Evolutionary conservation across 495 filamentous ascomycete genomes (phyloP).

Genomic region (Thozetella sp.): DNA sequence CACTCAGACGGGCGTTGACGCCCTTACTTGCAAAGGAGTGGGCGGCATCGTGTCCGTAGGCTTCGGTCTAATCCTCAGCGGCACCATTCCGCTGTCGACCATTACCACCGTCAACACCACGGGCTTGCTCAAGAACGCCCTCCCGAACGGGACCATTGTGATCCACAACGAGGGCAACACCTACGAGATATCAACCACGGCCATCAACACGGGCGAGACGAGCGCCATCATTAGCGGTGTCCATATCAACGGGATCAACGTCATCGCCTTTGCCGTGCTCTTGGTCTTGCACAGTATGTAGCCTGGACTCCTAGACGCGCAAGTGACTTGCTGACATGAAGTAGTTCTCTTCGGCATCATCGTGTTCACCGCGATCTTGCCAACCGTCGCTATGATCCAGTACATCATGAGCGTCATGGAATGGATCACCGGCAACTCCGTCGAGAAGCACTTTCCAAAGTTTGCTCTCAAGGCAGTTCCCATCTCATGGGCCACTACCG

Average conservation of each 20-base stretch:
- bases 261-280: neutral
- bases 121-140: neutral
- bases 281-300: neutral
- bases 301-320: too few relatives aligned
- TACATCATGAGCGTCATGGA: neutral
- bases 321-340: too few relatives aligned
- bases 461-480: neutral
- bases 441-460: neutral
- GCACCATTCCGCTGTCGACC: neutral
- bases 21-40: neutral
- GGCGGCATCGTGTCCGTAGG: neutral
- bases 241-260: neutral
- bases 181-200: neutral
- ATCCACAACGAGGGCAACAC: neutral
- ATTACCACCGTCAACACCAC: neutral
- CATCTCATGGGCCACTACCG: neutral
- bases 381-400: neutral
- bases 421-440: neutral
- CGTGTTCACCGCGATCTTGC: neutral
- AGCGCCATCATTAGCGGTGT: neutral
- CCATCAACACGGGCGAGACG: neutral
- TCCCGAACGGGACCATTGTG: neutral
- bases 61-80: neutral
- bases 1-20: constrained; percentile 1
- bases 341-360: neutral